Percentiles rank a stretch among this genome's conserved stretches.
Evolutionary conservation across 2,329 filamentous ascomycete genomes (phyloP).

Genomic region (Cytospora leucostoma): DNA sequence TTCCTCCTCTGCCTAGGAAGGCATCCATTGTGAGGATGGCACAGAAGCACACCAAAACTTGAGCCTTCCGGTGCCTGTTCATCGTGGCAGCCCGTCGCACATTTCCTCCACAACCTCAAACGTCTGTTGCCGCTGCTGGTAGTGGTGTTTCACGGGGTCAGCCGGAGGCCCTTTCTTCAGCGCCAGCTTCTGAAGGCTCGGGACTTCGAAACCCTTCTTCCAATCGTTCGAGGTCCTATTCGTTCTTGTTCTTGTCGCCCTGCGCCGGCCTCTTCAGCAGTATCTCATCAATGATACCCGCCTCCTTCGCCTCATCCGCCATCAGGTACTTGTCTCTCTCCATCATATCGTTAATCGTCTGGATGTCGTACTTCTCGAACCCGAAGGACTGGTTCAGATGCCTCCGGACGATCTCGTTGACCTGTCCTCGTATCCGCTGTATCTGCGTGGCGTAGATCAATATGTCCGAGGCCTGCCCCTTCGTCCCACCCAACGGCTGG

Average conservation of each 20-base stretch:
- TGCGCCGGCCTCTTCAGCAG: conserved; percentile 58
- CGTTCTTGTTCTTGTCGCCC: conserved; percentile 16
- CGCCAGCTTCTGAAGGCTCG: too few relatives aligned
- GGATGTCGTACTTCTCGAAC: conserved; percentile 73
- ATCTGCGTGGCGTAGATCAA: conserved; percentile 98
- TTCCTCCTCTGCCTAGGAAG: neutral
- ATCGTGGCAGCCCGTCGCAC: neutral
- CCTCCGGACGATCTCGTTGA: conserved; percentile 86
- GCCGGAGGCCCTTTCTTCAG: too few relatives aligned
- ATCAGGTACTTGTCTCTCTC: conserved; percentile 95
- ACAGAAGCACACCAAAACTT: neutral
- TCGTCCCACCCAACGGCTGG: conserved; percentile 79
- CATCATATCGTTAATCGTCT: conserved; percentile 93
- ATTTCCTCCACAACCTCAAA: too few relatives aligned
- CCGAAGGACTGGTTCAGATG: conserved; percentile 80
- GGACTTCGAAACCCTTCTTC: too few relatives aligned
- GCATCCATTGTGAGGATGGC: neutral
- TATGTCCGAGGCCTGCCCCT: conserved; percentile 74
- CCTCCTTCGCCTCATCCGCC: conserved; percentile 81
- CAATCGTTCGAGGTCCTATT: neutral
- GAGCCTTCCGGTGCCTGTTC: neutral
- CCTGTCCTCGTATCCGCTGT: conserved; percentile 75
- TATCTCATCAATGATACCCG: conserved; percentile 92
- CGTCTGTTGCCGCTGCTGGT: too few relatives aligned
- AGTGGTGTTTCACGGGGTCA: too few relatives aligned